Base-by-base conservation (phyloP, 176 grass and related monocot species). In the Avena eriantha region DNA sequence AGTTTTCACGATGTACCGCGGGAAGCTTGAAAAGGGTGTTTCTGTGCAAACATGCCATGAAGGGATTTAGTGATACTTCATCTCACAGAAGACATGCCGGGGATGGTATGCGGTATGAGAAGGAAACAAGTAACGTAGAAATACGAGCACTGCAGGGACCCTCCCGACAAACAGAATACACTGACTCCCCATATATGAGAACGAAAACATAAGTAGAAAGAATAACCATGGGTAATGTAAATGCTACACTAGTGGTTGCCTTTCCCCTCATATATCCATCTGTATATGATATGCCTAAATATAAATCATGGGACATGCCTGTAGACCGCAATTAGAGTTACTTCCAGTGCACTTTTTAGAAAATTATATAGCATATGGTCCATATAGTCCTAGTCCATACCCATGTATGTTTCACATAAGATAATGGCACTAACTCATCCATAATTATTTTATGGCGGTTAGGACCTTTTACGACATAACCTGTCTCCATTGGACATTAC, bases 311-410 rank as follows among this genome's bases (percentile, higher is more conserved):
- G 51, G 16, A 15, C 51, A 54, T 3, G 45, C 45, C 16, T 54
- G 4, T 6, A 53, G 9, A 22, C 26, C 3, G 16, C 26, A 48
- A 36, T 66, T 76, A 65, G 61, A 7, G 22, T 63, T 51, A 11
- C 24, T 63, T 65, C 10, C 3, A 50, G 2, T 56, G 48, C 26
- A 81, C 34, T 46, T 29, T 16, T 80, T 3, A 76, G 0, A 81
- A 83, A 67, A 82, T 57, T 90, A 69, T 17, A 21, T 31, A 78
- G 43, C 31, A 59, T 78, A 72, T 33, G 63, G 84, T 78, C 84
- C 88, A 82, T 53, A 29, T 41, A 41, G 39, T 41, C 7, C 39
- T 41, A 33, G 51, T 47, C 45, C 45, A 47, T 47, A 47, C 45
- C 11, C 66, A n/a, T 34, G 72, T 72, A 78, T 77, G 39, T 33